These are phyloP conservation scores for Citrus hindsii DNA, from an alignment of 345 rosid species.

Conservation along the genomic window DNA sequence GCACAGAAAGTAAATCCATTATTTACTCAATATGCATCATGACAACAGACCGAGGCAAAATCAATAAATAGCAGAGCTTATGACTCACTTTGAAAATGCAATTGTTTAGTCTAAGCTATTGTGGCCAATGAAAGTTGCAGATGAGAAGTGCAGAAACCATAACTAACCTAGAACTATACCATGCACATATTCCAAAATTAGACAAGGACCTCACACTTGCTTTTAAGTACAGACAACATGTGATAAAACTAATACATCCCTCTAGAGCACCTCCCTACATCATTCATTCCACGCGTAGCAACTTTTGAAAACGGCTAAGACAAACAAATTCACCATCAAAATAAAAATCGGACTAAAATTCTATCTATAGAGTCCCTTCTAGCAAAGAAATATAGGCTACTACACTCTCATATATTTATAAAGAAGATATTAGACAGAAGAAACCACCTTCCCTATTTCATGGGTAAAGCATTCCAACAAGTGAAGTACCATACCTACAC, in stretches of 20 bases:
- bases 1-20: not conserved
- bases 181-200: not conserved
- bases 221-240: not conserved
- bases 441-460: not conserved
- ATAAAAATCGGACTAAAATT: not conserved
- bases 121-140: not conserved
- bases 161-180: not conserved
- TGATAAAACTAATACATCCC: not conserved
- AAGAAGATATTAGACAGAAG: not conserved
- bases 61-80: not conserved
- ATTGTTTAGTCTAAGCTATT: not conserved
- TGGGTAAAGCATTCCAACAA: not conserved
- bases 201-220: not conserved
- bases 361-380: not conserved
- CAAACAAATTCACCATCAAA: not conserved
- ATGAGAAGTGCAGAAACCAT: not conserved
- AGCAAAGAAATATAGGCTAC: not conserved
- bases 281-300: not conserved
- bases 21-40: not conserved
- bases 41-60: not conserved
- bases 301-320: not conserved
- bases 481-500: conserved; percentile 60
- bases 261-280: not conserved
- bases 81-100: not conserved
- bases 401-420: not conserved